phyloP scores from a whole-genome alignment of 495 filamentous ascomycete species.

The Umbilicaria muhlenbergii region DNA sequence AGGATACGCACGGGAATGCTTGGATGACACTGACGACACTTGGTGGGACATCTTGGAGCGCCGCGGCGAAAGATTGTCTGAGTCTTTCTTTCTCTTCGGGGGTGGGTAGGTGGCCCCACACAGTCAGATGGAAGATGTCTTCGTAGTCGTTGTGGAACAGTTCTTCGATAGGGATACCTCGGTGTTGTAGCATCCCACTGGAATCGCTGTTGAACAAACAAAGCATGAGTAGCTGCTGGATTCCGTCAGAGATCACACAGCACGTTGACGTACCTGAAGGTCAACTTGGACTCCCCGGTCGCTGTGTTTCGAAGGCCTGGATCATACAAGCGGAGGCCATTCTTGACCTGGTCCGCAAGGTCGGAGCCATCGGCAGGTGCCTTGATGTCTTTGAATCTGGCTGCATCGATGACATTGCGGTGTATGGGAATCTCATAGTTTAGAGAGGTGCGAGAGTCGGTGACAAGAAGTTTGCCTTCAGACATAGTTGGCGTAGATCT shows the following conservation, averaged over 20 bases:
- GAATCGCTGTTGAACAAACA: too few relatives aligned
- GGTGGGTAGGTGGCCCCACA: too few relatives aligned
- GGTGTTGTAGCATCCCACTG: constrained; percentile 14
- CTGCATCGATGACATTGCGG: constrained; percentile 31
- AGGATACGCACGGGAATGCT: too few relatives aligned
- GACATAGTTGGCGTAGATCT: constrained; percentile 15
- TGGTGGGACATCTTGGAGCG: too few relatives aligned
- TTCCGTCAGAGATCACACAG: too few relatives aligned
- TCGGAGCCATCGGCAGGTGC: constrained; percentile 8
- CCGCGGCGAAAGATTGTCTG: too few relatives aligned
- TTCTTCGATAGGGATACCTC: constrained; percentile 29
- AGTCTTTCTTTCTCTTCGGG: too few relatives aligned
- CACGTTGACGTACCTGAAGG: constrained; percentile 28
- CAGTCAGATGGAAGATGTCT: too few relatives aligned
- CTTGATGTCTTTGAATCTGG: constrained; percentile 32
- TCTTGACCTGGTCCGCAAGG: constrained; percentile 14
- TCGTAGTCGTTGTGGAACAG: constrained; percentile 17
- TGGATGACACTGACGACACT: too few relatives aligned
- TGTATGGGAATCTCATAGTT: constrained; percentile 35
- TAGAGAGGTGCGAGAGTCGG: constrained; percentile 32
- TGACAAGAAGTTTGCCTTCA: constrained; percentile 21
- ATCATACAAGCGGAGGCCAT: constrained; percentile 34
- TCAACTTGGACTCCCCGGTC: constrained; percentile 31
- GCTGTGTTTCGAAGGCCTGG: constrained; percentile 40
- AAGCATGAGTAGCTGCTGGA: too few relatives aligned